phyloP scores from a whole-genome alignment of 1,284 basidiomycete genomes.

The Malassezia arunalokei region DNA sequence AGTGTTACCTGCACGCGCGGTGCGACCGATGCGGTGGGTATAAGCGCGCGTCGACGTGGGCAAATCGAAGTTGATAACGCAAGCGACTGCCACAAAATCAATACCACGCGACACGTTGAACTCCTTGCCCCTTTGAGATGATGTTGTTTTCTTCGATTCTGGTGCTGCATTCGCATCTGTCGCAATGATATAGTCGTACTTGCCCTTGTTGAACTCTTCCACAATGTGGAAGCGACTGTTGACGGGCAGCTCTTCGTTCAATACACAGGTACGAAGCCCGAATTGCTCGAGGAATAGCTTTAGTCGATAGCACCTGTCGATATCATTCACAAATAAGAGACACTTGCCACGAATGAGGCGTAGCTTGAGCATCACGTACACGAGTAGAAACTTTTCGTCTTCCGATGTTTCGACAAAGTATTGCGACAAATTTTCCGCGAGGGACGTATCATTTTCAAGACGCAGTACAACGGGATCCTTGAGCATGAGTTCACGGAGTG shows the following conservation, averaged over 20 bases:
- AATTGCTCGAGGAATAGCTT: constrained; percentile 97
- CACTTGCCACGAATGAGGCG: constrained; percentile 90
- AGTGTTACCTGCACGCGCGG: constrained; percentile 82
- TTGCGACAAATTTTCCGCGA: constrained; percentile 26
- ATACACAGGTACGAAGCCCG: constrained; percentile 85
- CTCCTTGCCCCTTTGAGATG: constrained; percentile 49
- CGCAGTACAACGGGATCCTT: constrained; percentile 63
- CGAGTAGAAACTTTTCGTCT: constrained; percentile 86
- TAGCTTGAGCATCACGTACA: constrained; percentile 87
- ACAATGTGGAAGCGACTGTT: constrained; percentile 94
- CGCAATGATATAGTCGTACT: constrained; percentile 96
- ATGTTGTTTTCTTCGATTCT: background rate
- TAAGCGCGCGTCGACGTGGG: constrained; percentile 79
- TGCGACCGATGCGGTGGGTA: constrained; percentile 89
- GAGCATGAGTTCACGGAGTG: constrained; percentile 73
- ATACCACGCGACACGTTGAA: constrained; percentile 92
- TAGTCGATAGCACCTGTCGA: constrained; percentile 83
- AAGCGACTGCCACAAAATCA: constrained; percentile 92
- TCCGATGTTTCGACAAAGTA: constrained; percentile 53
- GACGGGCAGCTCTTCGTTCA: constrained; percentile 88
- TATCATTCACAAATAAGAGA: constrained; percentile 91
- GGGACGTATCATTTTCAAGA: constrained; percentile 22
- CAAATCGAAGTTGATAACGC: constrained; percentile 96
- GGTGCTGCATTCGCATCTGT: constrained; percentile 62
- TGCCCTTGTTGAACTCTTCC: constrained; percentile 96